Conservation (phyloP, 2,329 filamentous ascomycete genomes). For the Diaporthe aspalathi region DNA sequence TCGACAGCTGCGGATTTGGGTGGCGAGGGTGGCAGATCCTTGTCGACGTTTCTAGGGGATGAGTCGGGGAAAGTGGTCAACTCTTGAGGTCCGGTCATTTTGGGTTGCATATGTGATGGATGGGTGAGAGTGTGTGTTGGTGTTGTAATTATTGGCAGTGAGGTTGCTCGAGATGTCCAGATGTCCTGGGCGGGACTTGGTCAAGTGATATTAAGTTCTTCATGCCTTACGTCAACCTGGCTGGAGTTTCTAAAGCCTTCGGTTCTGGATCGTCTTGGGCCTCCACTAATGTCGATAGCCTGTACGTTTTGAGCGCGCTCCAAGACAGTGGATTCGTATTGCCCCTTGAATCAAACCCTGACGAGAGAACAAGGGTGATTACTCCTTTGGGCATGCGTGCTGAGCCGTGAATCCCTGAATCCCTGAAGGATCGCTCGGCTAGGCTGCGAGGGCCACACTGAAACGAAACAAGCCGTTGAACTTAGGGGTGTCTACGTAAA, state of each 20-base stretch:
- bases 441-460: conserved; percentile 11
- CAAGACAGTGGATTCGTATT: conserved; percentile 23
- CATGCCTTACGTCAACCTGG: conserved; percentile 31
- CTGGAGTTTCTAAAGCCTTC: conserved; percentile 10
- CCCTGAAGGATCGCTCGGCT: conserved; percentile 18
- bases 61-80: conserved; percentile 8
- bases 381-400: conserved; percentile 5
- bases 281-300: conserved; percentile 26
- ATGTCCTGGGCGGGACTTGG: neutral
- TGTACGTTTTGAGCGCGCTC: conserved; percentile 23
- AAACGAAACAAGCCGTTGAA: conserved; percentile 31
- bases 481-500: neutral
- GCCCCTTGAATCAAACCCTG: conserved; percentile 31
- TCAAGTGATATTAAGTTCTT: neutral
- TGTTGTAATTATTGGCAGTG: neutral
- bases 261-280: conserved; percentile 22
- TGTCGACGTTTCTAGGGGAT: conserved; percentile 30
- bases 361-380: conserved; percentile 1
- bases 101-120: neutral
- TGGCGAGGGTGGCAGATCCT: conserved; percentile 37
- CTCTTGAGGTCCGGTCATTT: conserved; percentile 24
- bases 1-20: conserved; percentile 35
- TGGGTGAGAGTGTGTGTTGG: neutral
- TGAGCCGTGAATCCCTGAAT: conserved; percentile 24
- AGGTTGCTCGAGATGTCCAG: neutral